These are phyloP conservation scores for Xeromyces bisporus DNA, from an alignment of 495 filamentous ascomycete species.

Conservation along the genomic window DNA sequence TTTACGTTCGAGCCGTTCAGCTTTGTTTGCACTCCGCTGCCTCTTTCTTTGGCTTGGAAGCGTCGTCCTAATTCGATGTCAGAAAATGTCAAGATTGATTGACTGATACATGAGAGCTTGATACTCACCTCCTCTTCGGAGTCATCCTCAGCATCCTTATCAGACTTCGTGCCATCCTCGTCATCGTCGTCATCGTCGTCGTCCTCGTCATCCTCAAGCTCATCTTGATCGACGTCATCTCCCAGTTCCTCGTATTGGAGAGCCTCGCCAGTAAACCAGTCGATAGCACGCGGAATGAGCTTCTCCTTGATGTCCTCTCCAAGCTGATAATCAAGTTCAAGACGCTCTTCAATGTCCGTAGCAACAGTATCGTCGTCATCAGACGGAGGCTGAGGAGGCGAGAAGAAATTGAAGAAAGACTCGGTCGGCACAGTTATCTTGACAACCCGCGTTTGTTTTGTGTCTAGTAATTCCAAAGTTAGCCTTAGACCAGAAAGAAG, in stretches of 20 bases:
- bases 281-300: constrained; percentile 93
- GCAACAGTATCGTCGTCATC: constrained; percentile 61
- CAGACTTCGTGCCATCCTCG: constrained; percentile 52
- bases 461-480: constrained; percentile 39
- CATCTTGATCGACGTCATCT: constrained; percentile 69
- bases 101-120: background rate
- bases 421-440: constrained; percentile 98
- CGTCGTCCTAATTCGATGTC: constrained; percentile 55
- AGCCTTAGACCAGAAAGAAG: background rate
- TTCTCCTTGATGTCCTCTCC: constrained; percentile 99
- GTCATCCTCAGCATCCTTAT: constrained; percentile 43
- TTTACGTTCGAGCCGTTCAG: no score
- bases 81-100: constrained; percentile 9
- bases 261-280: constrained; percentile 99
- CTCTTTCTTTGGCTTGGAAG: constrained; percentile 94
- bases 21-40: constrained; percentile 99
- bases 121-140: constrained; percentile 81
- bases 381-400: constrained; percentile 71
- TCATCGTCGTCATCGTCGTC: constrained; percentile 81
- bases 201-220: constrained; percentile 77
- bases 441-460: constrained; percentile 95
- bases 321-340: constrained; percentile 97
- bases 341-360: constrained; percentile 87
- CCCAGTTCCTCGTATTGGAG: constrained; percentile 92
- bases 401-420: constrained; percentile 99